These are phyloP conservation scores for Phytopythium kandeliae DNA, from an alignment of 352 stramenopile species.

Conservation along the genomic window DNA sequence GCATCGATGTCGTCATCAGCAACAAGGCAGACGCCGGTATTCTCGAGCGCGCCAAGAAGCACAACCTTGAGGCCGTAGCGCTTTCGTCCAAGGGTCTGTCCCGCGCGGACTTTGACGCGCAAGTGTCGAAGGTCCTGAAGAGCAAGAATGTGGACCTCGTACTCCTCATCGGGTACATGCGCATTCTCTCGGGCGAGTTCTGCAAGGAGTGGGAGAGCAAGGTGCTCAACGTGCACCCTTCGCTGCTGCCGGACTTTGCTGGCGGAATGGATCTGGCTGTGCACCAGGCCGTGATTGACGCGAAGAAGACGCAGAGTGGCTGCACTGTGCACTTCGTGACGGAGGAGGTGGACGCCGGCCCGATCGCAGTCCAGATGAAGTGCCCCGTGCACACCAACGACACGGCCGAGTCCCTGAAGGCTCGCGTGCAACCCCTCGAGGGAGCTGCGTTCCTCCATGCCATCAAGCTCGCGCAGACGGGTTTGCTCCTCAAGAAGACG, in stretches of 20 bases:
- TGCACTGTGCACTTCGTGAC: slow-evolving; percentile 99
- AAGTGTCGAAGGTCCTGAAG: slow-evolving; percentile 92
- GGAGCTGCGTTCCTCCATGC: slow-evolving; percentile 89
- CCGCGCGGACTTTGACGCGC: slow-evolving; percentile 92
- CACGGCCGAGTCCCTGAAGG: slow-evolving; percentile 95
- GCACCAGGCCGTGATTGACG: slow-evolving; percentile 97
- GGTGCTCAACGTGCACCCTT: slow-evolving; percentile 99
- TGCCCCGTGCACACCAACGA: slow-evolving; percentile 87
- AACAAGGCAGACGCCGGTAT: slow-evolving; percentile 94
- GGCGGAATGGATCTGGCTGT: slow-evolving; percentile 99
- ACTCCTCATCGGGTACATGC: slow-evolving; percentile 99
- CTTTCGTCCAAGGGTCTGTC: slow-evolving; percentile 75
- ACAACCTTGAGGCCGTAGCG: slow-evolving; percentile 62
- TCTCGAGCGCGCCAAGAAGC: slow-evolving; percentile 89
- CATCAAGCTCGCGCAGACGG: slow-evolving; percentile 75
- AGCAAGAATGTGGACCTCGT: slow-evolving; percentile 95
- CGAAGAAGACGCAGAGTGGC: slow-evolving; percentile 93
- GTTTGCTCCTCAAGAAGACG: slow-evolving; percentile 45
- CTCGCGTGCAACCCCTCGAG: slow-evolving; percentile 96
- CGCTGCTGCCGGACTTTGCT: slow-evolving; percentile 97
- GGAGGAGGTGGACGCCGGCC: slow-evolving; percentile 95
- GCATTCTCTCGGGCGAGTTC: slow-evolving; percentile 96
- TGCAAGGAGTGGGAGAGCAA: slow-evolving; percentile 92
- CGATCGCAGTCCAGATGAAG: slow-evolving; percentile 97
- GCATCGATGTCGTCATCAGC: slow-evolving; percentile 95